These are phyloP conservation scores for Hyphodiscus sp. DNA, from an alignment of 2,329 filamentous ascomycete genomes.

Conservation along the genomic window DNA sequence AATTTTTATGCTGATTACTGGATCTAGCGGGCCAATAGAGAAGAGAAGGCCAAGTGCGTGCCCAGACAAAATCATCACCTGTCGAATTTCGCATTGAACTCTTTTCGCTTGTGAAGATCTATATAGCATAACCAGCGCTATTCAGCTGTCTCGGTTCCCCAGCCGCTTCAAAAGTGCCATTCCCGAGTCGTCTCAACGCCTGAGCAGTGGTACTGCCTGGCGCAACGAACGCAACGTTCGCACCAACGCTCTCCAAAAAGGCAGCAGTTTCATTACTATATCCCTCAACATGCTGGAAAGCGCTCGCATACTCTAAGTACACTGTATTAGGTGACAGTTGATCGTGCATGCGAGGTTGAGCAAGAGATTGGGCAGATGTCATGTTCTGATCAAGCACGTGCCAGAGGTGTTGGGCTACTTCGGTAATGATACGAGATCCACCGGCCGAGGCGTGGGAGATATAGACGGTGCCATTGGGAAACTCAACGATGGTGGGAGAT, in stretches of 20 bases:
- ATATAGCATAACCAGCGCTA: constrained; percentile 55
- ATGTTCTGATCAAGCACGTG: constrained; percentile 52
- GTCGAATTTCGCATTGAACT: too few relatives aligned
- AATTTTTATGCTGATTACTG: too few relatives aligned
- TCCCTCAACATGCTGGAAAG: constrained; percentile 28
- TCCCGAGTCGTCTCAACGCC: constrained; percentile 51
- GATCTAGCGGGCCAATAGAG: too few relatives aligned
- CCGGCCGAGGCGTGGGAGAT: constrained; percentile 57
- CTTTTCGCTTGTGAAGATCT: constrained; percentile 4
- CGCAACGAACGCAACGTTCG: constrained; percentile 55
- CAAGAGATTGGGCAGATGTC: constrained; percentile 47
- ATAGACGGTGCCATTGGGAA: constrained; percentile 49
- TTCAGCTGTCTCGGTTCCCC: constrained; percentile 69
- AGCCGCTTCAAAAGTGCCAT: constrained; percentile 68
- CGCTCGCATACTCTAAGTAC: constrained; percentile 46
- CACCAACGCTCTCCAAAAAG: constrained; percentile 49
- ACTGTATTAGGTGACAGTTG: constrained; percentile 53
- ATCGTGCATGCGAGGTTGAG: constrained; percentile 55
- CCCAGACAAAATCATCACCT: too few relatives aligned
- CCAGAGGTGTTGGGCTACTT: constrained; percentile 58
- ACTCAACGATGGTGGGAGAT: constrained; percentile 56
- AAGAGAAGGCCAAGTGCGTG: too few relatives aligned
- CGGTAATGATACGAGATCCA: constrained; percentile 60
- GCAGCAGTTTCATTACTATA: constrained; percentile 56
- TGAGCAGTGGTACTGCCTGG: constrained; percentile 54